These are phyloP conservation scores for Thelephora ganbajun DNA, from an alignment of 768 basidiomycete genomes.

Conservation along the genomic window DNA sequence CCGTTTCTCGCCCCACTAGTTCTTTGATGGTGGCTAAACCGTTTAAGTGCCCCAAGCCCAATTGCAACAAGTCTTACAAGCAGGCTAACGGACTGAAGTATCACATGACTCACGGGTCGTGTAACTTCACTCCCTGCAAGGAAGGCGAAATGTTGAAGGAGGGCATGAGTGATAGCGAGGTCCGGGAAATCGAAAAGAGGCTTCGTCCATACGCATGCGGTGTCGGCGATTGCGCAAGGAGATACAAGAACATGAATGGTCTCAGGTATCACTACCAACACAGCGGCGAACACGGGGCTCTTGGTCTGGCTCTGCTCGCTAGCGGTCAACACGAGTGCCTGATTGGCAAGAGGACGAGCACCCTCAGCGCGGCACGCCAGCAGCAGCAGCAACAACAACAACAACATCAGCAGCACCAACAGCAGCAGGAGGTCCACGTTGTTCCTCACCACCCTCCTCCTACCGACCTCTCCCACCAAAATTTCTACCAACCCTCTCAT, in stretches of 20 bases:
- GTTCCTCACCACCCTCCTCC: background rate
- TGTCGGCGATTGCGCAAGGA: conserved; percentile 69
- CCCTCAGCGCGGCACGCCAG: background rate
- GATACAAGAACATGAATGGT: conserved; percentile 99
- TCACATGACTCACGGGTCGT: conserved; percentile 85
- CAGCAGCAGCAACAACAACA: background rate
- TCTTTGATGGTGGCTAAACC: conserved; percentile 70
- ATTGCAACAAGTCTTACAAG: conserved; percentile 94
- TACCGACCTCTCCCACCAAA: background rate
- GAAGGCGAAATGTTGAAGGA: conserved; percentile 21
- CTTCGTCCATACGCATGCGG: conserved; percentile 82
- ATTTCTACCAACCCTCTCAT: background rate
- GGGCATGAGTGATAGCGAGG: conserved; percentile 36
- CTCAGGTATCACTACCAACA: conserved; percentile 92
- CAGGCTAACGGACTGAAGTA: conserved; percentile 93
- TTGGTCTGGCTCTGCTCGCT: conserved; percentile 75
- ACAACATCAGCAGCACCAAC: too few relatives aligned
- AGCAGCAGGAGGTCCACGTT: background rate
- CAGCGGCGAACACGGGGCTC: conserved; percentile 86
- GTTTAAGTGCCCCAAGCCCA: conserved; percentile 87
- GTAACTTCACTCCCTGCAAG: conserved; percentile 86
- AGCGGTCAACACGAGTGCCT: conserved; percentile 53
- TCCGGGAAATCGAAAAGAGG: conserved; percentile 59
- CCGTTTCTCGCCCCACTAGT: conserved; percentile 35
- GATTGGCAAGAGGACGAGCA: background rate